Base-by-base conservation (phyloP, 208 protist genomes). In the Strigomonas culicis region DNA sequence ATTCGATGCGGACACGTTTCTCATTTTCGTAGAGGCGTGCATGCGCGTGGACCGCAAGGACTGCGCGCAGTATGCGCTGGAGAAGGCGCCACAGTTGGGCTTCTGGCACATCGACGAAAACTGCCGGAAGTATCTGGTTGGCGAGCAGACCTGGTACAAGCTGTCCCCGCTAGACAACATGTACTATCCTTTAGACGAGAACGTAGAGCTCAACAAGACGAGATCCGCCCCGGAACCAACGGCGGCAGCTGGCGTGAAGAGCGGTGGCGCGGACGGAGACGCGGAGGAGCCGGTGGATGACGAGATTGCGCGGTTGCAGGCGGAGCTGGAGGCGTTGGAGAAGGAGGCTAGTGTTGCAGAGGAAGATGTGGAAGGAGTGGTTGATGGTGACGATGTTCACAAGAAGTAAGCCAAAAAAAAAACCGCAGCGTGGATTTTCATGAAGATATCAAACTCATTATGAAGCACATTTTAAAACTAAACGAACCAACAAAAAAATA, bases 31-130 rank as follows among this genome's bases (percentile, higher is more conserved):
- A 1, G 86, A 96, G 74, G 91, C 91, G 34, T 94, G 88, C 55
- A 69, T 97, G 60, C 88, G 88, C 25, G 88, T 97, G 15, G 88
- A 87, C 53, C 77, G 91, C 1, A 94, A 90, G 61, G 91, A 96
- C 76, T 91, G 87, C 62, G 88, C 88, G 19, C 39, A 61, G 63
- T 94, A 90, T 66, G 91, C 79, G 7, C 63, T 92, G 50, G 80
- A 93, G 67, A 67, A 96, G 61, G 87, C 87, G 1, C 79, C 86
- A 21, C 63, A 71, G 59, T 72, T 96, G 24, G 91, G 91, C 47
- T 96, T 96, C 74, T 90, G 80, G 79, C 53, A 90, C 67, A 75
- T 96, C 39, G 84, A 91, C 49, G 84, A 86, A n/a, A 74, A 96
- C 74, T 86, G 84, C 69, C 70, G 71, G 13, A 72, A 72, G 27